These are phyloP conservation scores for Gautieria morchelliformis DNA, from an alignment of 768 basidiomycete genomes.

Conservation along the genomic window DNA sequence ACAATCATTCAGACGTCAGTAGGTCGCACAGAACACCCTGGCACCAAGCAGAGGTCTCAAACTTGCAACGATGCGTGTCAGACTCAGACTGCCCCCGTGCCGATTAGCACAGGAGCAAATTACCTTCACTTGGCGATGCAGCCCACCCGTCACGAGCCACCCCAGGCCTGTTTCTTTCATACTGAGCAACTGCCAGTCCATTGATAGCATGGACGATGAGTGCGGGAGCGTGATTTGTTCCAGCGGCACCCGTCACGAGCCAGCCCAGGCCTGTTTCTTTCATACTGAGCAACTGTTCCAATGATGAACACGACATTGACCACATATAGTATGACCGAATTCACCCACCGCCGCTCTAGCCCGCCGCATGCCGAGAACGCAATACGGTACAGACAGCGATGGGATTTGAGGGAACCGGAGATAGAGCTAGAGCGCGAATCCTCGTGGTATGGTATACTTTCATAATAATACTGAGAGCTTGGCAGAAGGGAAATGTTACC, in stretches of 20 bases:
- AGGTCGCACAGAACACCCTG: neutral
- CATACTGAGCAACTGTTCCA: constrained; percentile 43
- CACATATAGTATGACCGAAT: too few relatives aligned
- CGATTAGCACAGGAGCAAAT: neutral
- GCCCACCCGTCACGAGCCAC: constrained; percentile 72
- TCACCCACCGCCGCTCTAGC: too few relatives aligned
- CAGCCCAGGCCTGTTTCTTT: constrained; percentile 39
- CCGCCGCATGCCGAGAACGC: too few relatives aligned
- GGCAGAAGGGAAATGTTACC: too few relatives aligned
- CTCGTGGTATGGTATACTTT: too few relatives aligned
- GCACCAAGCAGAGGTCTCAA: too few relatives aligned
- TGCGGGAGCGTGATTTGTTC: constrained; percentile 71
- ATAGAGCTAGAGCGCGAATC: too few relatives aligned
- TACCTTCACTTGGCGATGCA: constrained; percentile 75
- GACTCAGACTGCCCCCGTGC: too few relatives aligned
- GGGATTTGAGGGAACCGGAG: too few relatives aligned
- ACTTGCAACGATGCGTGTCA: too few relatives aligned
- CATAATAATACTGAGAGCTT: too few relatives aligned
- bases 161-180: constrained; percentile 28
- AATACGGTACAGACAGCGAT: too few relatives aligned
- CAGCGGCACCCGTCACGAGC: constrained; percentile 67
- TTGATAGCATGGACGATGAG: constrained; percentile 54
- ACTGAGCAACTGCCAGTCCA: constrained; percentile 54
- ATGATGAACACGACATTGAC: constrained; percentile 41
- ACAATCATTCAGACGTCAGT: neutral